Base-by-base conservation (phyloP, 208 protist genomes). In the Tritrichomonas musculus region DNA sequence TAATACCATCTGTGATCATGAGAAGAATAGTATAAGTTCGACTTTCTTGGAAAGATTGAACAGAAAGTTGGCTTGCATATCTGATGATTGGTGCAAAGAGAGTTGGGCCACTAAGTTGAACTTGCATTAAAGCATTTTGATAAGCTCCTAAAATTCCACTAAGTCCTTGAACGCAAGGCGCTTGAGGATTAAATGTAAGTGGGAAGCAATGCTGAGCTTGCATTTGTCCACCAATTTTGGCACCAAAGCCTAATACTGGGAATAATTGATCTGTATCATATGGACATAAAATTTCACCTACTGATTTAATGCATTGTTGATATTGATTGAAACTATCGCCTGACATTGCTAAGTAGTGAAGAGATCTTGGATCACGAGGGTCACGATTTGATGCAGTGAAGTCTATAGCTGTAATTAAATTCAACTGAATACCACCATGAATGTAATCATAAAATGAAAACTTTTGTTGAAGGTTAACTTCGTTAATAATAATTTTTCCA, bases 341-440 rank as follows among this genome's bases (percentile, higher is more conserved):
- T n/a, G n/a, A n/a, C 27, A 27, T 4, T 14, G 36, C 4, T 13
- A 64, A 49, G 22, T 92, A 92, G 27, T 92, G 82, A 1, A 92
- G 41, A 17, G 82, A 92, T 13, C 30, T 22, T 49, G 30, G 8
- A 47, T 66, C 49, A 0, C 55, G 1, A 69, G 82, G 82, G 44
- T 93, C 64, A 3, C 94, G 14, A 49, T 94, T 94, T 9, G 93
- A 94, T 0, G 93, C 93, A 25, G 94, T 94, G 39, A 94, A 94
- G 47, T 94, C 94, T n/a, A 94, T 94, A 25, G 94, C 94, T 33
- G 94, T 92, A 64, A 94, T 94, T 30, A 94, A 93, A 44, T 94
- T 94, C 1, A 94, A 17, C 22, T 94, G 41, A 14, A 77, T 33
- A 36, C 94, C 94, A 11, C 93, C 93, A n/a, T 44, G 33, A 20